Percentiles rank a stretch among this genome's conserved stretches.
Evolutionary conservation across 106 monocot species (phyloP).

Genomic region (Acorus calamus): DNA sequence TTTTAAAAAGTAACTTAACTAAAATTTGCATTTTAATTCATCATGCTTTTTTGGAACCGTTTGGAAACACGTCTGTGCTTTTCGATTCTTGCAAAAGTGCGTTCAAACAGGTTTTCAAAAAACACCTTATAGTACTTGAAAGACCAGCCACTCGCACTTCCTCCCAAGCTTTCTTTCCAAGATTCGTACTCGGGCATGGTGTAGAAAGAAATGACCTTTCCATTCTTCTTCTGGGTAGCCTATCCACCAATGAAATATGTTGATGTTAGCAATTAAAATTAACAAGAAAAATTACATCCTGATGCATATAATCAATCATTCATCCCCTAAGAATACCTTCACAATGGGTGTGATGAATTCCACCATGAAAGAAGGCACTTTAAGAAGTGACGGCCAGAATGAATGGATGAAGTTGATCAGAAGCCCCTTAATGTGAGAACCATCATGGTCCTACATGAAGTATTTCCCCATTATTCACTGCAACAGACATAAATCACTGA

Average conservation of each 20-base stretch:
- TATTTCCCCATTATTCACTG: background rate
- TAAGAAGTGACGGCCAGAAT: slow-evolving; percentile 95
- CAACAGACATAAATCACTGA: no score
- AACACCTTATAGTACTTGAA: slow-evolving; percentile 98
- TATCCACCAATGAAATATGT: slow-evolving; percentile 7
- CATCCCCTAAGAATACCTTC: slow-evolving; percentile 36
- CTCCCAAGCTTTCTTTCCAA: slow-evolving; percentile 80
- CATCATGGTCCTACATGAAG: slow-evolving; percentile 81
- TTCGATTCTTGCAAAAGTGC: no score
- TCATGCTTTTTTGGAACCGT: no score
- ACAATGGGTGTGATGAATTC: slow-evolving; percentile 99
- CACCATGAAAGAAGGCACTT: slow-evolving; percentile 75
- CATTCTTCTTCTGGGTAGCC: slow-evolving; percentile 53
- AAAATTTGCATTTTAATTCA: no score
- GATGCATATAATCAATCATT: background rate
- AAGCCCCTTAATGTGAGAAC: slow-evolving; percentile 93
- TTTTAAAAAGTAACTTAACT: no score
- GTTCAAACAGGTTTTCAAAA: background rate
- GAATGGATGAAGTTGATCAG: slow-evolving; percentile 92
- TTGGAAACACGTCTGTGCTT: no score
- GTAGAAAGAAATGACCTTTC: slow-evolving; percentile 61
- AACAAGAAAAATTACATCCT: background rate
- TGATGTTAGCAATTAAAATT: background rate
- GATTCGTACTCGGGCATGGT: slow-evolving; percentile 94
- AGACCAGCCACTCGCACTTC: slow-evolving; percentile 61